Base-by-base conservation (phyloP, 2,329 filamentous ascomycete species). In the Fusarium sp. region DNA sequence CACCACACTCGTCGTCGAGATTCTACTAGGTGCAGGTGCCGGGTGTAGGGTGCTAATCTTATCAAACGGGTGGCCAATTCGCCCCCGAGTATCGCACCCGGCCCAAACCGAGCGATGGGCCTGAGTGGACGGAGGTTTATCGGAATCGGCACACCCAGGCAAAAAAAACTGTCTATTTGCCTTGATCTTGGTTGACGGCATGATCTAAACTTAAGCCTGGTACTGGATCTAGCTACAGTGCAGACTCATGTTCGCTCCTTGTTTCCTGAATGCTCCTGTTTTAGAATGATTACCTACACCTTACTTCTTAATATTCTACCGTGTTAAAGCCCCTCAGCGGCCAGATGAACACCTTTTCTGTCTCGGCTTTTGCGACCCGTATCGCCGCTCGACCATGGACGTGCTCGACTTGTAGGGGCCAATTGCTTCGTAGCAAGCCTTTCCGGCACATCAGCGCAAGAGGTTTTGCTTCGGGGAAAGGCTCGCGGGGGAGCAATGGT, bases 371-470 rank as follows among this genome's bases (percentile, higher is more conserved):
- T 72, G 81, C 76, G 75, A 74, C 71, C 75, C 77, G 80, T 64
- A 74, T 79, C 60, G 74, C 77, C 73, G 68, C 80, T 75, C 76
- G 78, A 67, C 73, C 79, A 69, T 83, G 83, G 83, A 84, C 83
- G 13, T 85, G 83, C 73, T 80, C 79, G 64, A 79, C 75, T 63
- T 85, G 83, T 71, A 81, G 79, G 58, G 78, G 75, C 55, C 82
- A 83, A 74, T 75, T 79, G 58, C 70, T 76, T 36, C 77, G 70
- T 26, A 60, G 72, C 58, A 81, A 73, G 41, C 72, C 76, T 20
- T 65, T 75, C 16, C 74, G 68, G 52, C 62, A 70, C 20, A 62
- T 74, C 50, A 52, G 68, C 37, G 47, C 69, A 67, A 74, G 76
- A 49, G 66, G 67, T 8, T 80, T 80, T 54, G 73, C 77, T 45